These are phyloP conservation scores for Phytophthora pinifolia DNA, from an alignment of 352 stramenopile genomes.

Conservation along the genomic window DNA sequence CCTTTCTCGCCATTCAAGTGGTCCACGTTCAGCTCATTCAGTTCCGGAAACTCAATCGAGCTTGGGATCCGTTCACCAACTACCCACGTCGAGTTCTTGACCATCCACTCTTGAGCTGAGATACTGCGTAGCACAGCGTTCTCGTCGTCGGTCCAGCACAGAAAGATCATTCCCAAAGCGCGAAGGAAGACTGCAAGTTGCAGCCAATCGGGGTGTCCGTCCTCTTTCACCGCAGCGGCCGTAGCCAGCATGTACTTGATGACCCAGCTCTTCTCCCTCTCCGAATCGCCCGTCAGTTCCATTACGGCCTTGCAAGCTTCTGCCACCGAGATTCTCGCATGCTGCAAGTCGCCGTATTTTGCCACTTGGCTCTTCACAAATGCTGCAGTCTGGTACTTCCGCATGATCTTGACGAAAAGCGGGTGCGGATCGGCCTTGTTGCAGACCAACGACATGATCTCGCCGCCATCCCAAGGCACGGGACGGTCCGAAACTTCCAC, in stretches of 20 bases:
- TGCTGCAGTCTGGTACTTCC: constrained; percentile 66
- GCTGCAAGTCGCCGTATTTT: constrained; percentile 51
- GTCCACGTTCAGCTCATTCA: constrained; percentile 70
- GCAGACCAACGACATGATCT: constrained; percentile 78
- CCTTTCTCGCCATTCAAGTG: constrained; percentile 34
- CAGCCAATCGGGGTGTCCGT: constrained; percentile 82
- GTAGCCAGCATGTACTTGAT: constrained; percentile 74
- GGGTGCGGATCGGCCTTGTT: constrained; percentile 54
- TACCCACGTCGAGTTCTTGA: constrained; percentile 63
- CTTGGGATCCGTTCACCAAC: constrained; percentile 57
- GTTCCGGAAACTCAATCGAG: constrained; percentile 54
- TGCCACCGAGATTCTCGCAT: constrained; percentile 52
- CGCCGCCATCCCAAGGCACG: constrained; percentile 68
- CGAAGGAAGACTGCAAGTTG: constrained; percentile 77
- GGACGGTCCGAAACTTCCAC: constrained; percentile 38
- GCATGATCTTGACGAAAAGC: constrained; percentile 67
- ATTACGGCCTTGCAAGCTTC: constrained; percentile 67
- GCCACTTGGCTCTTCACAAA: constrained; percentile 51
- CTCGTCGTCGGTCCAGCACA: constrained; percentile 76
- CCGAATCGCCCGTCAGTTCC: constrained; percentile 58
- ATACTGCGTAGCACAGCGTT: constrained; percentile 65
- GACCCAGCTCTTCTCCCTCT: constrained; percentile 50
- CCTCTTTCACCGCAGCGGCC: constrained; percentile 52
- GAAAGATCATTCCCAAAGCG: constrained; percentile 70
- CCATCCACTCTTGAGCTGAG: constrained; percentile 73